phyloP scores from a whole-genome alignment of 805 yeast genomes.

The Yarrowia hollandica region DNA sequence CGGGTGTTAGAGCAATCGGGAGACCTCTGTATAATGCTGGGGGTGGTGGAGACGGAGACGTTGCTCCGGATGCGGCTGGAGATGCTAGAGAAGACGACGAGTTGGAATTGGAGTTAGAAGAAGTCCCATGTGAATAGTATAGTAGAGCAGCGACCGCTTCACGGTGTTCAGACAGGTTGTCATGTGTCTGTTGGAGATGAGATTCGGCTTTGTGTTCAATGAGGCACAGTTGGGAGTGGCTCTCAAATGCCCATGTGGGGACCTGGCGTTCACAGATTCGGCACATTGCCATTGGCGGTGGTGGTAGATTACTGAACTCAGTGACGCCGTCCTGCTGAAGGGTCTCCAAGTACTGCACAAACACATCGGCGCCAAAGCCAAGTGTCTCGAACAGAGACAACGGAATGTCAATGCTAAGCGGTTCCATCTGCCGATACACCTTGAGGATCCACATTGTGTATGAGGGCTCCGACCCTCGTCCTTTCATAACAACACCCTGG shows the following conservation, averaged over 20 bases:
- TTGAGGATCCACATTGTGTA: conserved; percentile 94
- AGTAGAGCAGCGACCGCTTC: conserved; percentile 45
- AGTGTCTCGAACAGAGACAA: conserved; percentile 65
- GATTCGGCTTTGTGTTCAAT: conserved; percentile 83
- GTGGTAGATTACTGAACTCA: conserved; percentile 59
- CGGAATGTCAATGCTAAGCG: conserved; percentile 68
- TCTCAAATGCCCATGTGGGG: conserved; percentile 97
- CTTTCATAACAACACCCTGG: conserved; percentile 83
- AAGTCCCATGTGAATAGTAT: conserved; percentile 40
- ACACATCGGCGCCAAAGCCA: conserved; percentile 87
- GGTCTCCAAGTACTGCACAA: conserved; percentile 67
- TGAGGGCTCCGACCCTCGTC: conserved; percentile 58
- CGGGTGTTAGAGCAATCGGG: conserved; percentile 10
- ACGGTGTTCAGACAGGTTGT: conserved; percentile 69
- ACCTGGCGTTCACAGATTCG: conserved; percentile 86
- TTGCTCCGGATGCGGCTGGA: conserved; percentile 4
- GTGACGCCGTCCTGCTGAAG: conserved; percentile 64
- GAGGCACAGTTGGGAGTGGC: conserved; percentile 83
- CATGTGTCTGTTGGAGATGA: conserved; percentile 72
- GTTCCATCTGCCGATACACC: conserved; percentile 66
- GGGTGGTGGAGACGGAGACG: conserved; percentile 16
- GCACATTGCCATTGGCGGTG: conserved; percentile 82
- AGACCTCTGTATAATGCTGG: conserved; percentile 6
- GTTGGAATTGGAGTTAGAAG: neutral
- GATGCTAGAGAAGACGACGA: conserved; percentile 5